Base-by-base conservation (phyloP, 352 stramenopile species). In the Saprolegnia parasitica region DNA sequence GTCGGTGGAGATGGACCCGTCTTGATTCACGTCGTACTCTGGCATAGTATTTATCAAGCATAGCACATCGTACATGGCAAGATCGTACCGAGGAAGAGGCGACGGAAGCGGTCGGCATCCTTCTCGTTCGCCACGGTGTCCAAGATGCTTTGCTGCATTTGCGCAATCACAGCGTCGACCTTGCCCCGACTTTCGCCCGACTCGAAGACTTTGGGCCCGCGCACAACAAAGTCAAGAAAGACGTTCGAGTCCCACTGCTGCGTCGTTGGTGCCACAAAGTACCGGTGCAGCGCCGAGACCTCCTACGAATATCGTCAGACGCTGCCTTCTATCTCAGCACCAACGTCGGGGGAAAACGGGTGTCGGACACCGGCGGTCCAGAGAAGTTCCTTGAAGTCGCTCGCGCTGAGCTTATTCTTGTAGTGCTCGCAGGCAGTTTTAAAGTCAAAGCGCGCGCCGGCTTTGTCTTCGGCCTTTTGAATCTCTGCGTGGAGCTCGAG, bases 381-480 rank as follows among this genome's bases (percentile, higher is more conserved):
- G 55, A 93, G 47, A 35, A 89, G 74, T 55, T 93, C 81, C 58
- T 85, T 89, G 15, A 93, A 80, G 13, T 93, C 82, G 13, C 89
- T 78, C 9, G 75, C 71, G 9, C 75, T 81, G 1, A 93, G 23
- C 10, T 76, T 78, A 46, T 77, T 74, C 16, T 79, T 54, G 11
- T 89, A 73, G 45, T 39, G 10, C 24, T 24, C 23, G 20, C 54
- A 50, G 26, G 50, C 57, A 24, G 23, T 20, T 32, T 86, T 76
- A 58, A 87, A 81, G 20, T 75, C 63, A 6, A 42, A 65, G 10
- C 74, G 77, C 1, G 75, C 78, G 24, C 50, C 45, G 67, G 47
- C 50, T 76, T 73, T 15, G 63, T 24, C 40, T 3, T 32, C 56
- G 15, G n/a, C 56, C 24, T 52, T 67, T 40, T 54, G 37, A 11